phyloP scores from a whole-genome alignment of 1,284 basidiomycete species.

The Apiotrichum sp. region DNA sequence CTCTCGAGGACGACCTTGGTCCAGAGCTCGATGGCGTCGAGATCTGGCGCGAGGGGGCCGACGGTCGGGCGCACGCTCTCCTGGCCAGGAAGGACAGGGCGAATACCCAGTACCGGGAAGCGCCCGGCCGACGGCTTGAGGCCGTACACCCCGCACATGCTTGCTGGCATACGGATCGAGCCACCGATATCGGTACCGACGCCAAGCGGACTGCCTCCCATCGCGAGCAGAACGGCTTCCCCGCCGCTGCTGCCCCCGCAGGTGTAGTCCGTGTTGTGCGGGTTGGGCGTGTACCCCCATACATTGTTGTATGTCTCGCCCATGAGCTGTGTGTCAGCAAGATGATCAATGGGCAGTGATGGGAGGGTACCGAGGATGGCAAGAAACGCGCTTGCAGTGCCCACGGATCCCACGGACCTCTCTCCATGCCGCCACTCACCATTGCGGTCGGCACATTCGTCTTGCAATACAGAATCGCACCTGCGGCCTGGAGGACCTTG shows the following conservation, averaged over 20 bases:
- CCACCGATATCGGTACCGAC: conserved; percentile 68
- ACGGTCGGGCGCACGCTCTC: conserved; percentile 62
- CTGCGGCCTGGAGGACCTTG: conserved; percentile 17
- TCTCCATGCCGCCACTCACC: background rate
- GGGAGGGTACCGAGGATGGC: no score
- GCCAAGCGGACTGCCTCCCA: conserved; percentile 58
- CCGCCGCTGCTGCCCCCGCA: conserved; percentile 59
- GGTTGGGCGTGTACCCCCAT: conserved; percentile 40
- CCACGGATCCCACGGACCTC: no score
- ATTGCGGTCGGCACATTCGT: conserved; percentile 15
- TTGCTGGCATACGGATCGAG: conserved; percentile 61
- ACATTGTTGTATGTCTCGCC: conserved; percentile 15
- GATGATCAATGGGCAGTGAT: background rate
- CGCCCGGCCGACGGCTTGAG: conserved; percentile 64
- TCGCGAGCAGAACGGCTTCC: conserved; percentile 54
- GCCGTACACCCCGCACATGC: conserved; percentile 61
- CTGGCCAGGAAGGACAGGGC: conserved; percentile 59
- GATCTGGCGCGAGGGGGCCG: conserved; percentile 58
- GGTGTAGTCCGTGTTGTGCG: conserved; percentile 44
- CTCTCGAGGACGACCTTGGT: conserved; percentile 48
- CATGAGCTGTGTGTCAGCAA: background rate
- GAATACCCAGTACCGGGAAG: conserved; percentile 49
- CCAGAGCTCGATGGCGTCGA: conserved; percentile 59
- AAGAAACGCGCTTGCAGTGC: no score
- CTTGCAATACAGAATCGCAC: conserved; percentile 20